Conservation (phyloP, 2,329 filamentous ascomycete genomes). For the Fusarium sp. region DNA sequence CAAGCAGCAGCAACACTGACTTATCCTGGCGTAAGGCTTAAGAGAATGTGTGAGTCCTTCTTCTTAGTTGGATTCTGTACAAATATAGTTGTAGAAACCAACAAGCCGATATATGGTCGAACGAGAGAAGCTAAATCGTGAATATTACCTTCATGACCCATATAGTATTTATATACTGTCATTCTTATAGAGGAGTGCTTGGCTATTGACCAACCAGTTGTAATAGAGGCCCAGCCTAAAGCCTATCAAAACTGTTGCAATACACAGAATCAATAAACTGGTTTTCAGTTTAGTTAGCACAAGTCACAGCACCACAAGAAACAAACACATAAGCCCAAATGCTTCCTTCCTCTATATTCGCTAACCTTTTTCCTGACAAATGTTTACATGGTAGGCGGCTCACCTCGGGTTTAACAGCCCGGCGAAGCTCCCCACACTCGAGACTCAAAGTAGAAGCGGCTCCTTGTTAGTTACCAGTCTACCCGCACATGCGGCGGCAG, state of each 20-base stretch:
- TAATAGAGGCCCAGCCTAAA: background rate
- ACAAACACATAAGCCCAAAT: too few species aligned
- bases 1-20: too few species aligned
- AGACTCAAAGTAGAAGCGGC: slow-evolving; percentile 1
- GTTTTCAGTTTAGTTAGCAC: background rate
- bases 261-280: background rate
- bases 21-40: too few species aligned
- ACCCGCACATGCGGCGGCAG: background rate
- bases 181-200: too few species aligned
- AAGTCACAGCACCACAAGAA: background rate
- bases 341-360: too few species aligned
- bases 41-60: too few species aligned
- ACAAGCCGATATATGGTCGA: too few species aligned
- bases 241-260: background rate
- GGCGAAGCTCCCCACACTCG: background rate
- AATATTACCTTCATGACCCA: too few species aligned
- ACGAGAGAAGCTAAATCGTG: too few species aligned
- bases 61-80: too few species aligned
- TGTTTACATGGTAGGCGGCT: slow-evolving; percentile 20
- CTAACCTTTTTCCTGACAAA: background rate
- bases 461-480: slow-evolving; percentile 1
- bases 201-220: background rate
- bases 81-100: too few species aligned
- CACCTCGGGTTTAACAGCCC: slow-evolving; percentile 30
- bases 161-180: too few species aligned